Base-by-base conservation (phyloP, 2,329 filamentous ascomycete species). In the Pseudocercospora vitis region DNA sequence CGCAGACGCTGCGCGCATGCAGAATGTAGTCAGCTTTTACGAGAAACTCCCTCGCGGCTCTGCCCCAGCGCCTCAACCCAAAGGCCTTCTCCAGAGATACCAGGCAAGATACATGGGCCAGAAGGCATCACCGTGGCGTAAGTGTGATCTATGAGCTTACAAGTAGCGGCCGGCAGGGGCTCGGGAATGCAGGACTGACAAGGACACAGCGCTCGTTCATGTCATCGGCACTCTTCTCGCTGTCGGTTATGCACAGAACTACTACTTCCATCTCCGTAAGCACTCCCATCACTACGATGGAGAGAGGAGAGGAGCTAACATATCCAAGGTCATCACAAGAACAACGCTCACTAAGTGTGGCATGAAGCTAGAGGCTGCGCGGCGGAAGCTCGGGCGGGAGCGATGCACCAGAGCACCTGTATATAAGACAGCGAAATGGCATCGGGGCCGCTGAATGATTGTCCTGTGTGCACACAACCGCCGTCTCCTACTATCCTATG, bases 201-300 rank as follows among this genome's bases (percentile, higher is more conserved):
- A 9, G 9, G 28, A 26, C 32, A 67, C 68, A 99, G 94, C 94
- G 62, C 83, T 99, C 71, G 81, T 95, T 68, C 94, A 99, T 76
- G 81, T 85, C 68, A 87, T 99, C 68, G 85, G 82, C 66, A 80
- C 84, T 71, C 78, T 99, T 59, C 78, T 96, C 63, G 76, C 84
- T 63, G 73, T 97, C 66, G 92, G 94, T 70, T 99, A 99, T 77
- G 88, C 88, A 68, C 90, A 97, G 80, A 91, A 96, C 81, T 99
- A 99, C 86, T 97, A 99, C 84, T 97, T 95, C 89, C 95, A 99
- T 79, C 83, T 99, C 71, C 90, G 94, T 99, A 86, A 77, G 89
- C 85, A 19, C 12, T n/a, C 7, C 9, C 21, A 19, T 11, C 24
- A 7, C 19, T 6, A n/a, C n/a, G 3, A 23, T 31, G 23, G 1